phyloP scores from a whole-genome alignment of 1,284 basidiomycete genomes.

The Puccinia horiana region DNA sequence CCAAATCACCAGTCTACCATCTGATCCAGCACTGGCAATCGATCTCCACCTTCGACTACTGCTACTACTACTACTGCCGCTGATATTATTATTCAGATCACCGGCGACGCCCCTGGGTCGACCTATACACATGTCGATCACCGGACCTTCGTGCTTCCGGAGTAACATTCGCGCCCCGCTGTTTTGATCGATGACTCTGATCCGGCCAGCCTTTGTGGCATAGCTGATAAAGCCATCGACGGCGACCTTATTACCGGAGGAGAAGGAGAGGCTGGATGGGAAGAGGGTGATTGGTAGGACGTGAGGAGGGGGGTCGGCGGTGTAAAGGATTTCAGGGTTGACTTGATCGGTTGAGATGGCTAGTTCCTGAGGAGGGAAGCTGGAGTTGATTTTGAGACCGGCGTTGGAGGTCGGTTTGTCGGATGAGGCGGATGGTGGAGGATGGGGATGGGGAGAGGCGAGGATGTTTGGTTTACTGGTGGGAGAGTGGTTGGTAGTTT shows the following conservation, averaged over 20 bases:
- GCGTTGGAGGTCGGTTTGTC: not conserved
- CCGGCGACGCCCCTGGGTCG: not conserved
- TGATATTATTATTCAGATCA: not conserved
- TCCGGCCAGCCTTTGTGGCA: slow-evolving; percentile 42
- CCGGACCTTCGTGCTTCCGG: slow-evolving; percentile 29
- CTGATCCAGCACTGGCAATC: slow-evolving; percentile 19
- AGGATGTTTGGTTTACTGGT: not conserved
- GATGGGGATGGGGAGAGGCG: not conserved
- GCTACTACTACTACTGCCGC: not conserved
- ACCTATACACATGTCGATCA: slow-evolving; percentile 42
- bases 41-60: slow-evolving; percentile 11
- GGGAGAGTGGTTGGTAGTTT: not conserved
- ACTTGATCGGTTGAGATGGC: not conserved
- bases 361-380: slow-evolving; percentile 23
- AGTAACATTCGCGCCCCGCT: slow-evolving; percentile 38
- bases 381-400: slow-evolving; percentile 21
- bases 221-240: slow-evolving; percentile 45
- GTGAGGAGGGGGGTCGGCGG: slow-evolving; percentile 4
- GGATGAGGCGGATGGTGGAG: not conserved
- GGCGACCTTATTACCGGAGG: slow-evolving; percentile 30
- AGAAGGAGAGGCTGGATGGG: slow-evolving; percentile 6
- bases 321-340: slow-evolving; percentile 35
- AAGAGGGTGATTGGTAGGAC: slow-evolving; percentile 38
- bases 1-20: slow-evolving; percentile 40
- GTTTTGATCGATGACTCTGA: slow-evolving; percentile 44